Percentiles rank a stretch among this genome's conserved stretches.
Evolutionary conservation across 352 stramenopile genomes (phyloP).

Genomic region (Phytopythium mirpurense): DNA sequence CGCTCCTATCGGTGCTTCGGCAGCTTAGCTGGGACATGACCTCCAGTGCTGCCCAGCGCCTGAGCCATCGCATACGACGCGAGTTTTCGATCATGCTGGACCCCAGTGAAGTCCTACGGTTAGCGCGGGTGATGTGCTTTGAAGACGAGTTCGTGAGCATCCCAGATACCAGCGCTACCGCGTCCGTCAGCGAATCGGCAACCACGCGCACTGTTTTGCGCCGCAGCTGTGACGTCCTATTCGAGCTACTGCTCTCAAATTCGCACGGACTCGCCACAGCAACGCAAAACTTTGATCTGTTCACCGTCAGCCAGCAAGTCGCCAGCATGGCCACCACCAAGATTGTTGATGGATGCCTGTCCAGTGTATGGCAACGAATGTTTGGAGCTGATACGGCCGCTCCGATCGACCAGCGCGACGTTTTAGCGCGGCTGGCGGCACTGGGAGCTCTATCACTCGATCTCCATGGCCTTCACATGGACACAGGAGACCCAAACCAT

Average conservation of each 20-base stretch:
- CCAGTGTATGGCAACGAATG: conserved; percentile 39
- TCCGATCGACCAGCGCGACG: conserved; percentile 24
- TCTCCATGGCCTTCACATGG: background rate
- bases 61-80: background rate
- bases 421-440: background rate
- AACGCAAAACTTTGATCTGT: conserved; percentile 29
- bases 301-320: conserved; percentile 24
- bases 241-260: conserved; percentile 21
- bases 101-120: conserved; percentile 21
- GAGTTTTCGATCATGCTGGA: background rate
- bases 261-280: conserved; percentile 16
- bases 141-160: conserved; percentile 16
- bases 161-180: background rate
- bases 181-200: background rate
- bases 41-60: background rate
- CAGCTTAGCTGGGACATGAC: background rate
- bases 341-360: conserved; percentile 14
- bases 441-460: background rate
- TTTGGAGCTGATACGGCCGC: conserved; percentile 30
- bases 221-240: conserved; percentile 25
- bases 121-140: conserved; percentile 39
- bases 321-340: background rate
- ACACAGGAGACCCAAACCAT: background rate
- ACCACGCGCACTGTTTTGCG: conserved; percentile 4
- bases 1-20: background rate